phyloP scores from a whole-genome alignment of 1,284 basidiomycete genomes.

The Pulveroboletus ridleyi region DNA sequence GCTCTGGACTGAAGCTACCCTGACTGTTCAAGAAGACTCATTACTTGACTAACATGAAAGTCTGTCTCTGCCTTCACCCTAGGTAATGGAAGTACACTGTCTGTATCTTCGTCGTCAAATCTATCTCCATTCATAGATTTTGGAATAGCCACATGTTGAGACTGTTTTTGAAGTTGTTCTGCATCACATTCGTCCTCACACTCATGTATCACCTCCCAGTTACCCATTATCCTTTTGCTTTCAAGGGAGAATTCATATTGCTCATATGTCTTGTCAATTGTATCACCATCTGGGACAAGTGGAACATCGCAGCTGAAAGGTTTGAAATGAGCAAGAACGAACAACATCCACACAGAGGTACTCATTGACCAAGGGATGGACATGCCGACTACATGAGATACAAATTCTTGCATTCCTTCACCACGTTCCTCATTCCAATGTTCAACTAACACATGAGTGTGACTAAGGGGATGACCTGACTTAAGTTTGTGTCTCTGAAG shows the following conservation, averaged over 20 bases:
- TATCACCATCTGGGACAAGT: no score
- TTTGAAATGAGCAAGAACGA: slow-evolving; percentile 32
- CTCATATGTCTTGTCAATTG: no score
- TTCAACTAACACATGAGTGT: slow-evolving; percentile 27
- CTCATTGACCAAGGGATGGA: slow-evolving; percentile 28
- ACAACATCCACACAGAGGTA: slow-evolving; percentile 22
- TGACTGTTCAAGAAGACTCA: no score
- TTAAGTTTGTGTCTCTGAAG: slow-evolving; percentile 9
- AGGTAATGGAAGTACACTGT: no score
- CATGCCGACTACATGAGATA: slow-evolving; percentile 31
- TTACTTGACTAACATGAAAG: no score
- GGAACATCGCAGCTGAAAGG: slow-evolving; percentile 22
- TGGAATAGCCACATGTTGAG: background rate
- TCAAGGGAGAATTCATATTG: background rate
- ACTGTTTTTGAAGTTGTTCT: background rate
- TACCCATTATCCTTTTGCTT: background rate
- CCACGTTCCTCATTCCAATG: slow-evolving; percentile 20
- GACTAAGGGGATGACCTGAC: background rate
- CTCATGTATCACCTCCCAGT: no score
- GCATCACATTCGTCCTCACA: no score
- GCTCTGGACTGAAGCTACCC: no score
- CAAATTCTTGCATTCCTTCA: background rate
- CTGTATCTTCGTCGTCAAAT: no score
- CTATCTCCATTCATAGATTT: no score
- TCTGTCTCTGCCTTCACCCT: no score